Evolutionary conservation across 257 asterid genomes (phyloP).

Genomic region (Solanum neorickii): DNA sequence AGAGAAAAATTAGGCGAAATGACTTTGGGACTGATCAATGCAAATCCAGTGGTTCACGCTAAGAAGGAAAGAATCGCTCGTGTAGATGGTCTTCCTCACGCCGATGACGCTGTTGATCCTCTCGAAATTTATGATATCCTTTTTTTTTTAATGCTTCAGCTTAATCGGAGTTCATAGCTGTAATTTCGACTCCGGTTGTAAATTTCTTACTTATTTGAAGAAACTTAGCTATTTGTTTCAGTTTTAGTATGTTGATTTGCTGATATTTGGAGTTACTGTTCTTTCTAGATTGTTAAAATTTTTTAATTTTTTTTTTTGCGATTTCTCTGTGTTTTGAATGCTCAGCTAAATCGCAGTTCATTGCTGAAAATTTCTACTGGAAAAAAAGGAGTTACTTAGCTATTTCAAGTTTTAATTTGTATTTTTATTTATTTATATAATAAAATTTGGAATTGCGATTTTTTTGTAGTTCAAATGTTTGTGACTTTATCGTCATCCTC

Average conservation of each 20-base stretch:
- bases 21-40: slow-evolving; percentile 91
- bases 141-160: background rate
- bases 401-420: background rate
- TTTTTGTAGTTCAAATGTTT: background rate
- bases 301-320: background rate
- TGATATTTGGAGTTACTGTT: background rate
- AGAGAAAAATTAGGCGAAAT: slow-evolving; percentile 9
- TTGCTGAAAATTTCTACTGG: background rate
- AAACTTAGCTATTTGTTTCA: background rate
- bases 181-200: background rate
- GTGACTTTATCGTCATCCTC: background rate
- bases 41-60: slow-evolving; percentile 88
- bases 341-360: background rate
- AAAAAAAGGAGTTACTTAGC: background rate
- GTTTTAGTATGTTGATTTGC: background rate
- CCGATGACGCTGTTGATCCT: slow-evolving; percentile 56
- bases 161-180: background rate
- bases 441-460: background rate
- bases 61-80: slow-evolving; percentile 66
- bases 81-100: slow-evolving; percentile 26
- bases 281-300: background rate
- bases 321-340: background rate
- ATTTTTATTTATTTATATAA: background rate
- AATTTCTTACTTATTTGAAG: background rate
- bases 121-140: slow-evolving; percentile 96